Evolutionary conservation across 2,329 filamentous ascomycete genomes (phyloP), one percentile per base, ranked within the genome.

Genomic region (Fusarium pseudocircinatum): DNA sequence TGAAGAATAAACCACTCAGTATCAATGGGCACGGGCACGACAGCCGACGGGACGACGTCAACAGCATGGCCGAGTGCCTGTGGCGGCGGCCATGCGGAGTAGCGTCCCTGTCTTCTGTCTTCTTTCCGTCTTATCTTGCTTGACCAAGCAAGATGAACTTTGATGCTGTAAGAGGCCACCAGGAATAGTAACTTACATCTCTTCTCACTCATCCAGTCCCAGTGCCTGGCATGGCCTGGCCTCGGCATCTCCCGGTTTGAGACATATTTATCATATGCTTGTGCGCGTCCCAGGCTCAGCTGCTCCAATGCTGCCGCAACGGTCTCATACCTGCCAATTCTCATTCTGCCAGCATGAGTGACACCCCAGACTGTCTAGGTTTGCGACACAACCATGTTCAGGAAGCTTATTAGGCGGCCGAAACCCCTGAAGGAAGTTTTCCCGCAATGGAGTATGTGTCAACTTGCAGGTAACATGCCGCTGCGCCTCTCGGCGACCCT

Each of bases 221-320:
- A 69, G 60, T 61, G 60, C 40, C 67, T 73, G 60, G 63, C 50
- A 60, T 78, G 60, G 63, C 50, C 63, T 78, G 60, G 63, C 53
- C 63, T 78, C 76, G 76, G 76, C 58, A 78, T 69, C 69, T 75
- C 71, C 76, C 76, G 76, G 75, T 60, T 69, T 44, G 42, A 71
- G 57, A 68, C 66, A 65, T 67, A 68, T 70, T 72, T 62, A 66
- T 59, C 61, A 53, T 63, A 61, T 63, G 59, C 54, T 54, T 60
- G 49, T 57, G 65, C 63, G 65, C 52, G 67, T 61, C 66, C 70
- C 62, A 56, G 63, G 58, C 62, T 61, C 60, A 72, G 53, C 59
- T 71, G 64, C 53, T 67, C 54, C 67, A 63, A 53, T 53, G 50
- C 69, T 63, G 63, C 69, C 61, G 65, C 63, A 69, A 58, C 60